Conservation (phyloP, 805 yeast genomes). For the Schwanniomyces sp. region DNA sequence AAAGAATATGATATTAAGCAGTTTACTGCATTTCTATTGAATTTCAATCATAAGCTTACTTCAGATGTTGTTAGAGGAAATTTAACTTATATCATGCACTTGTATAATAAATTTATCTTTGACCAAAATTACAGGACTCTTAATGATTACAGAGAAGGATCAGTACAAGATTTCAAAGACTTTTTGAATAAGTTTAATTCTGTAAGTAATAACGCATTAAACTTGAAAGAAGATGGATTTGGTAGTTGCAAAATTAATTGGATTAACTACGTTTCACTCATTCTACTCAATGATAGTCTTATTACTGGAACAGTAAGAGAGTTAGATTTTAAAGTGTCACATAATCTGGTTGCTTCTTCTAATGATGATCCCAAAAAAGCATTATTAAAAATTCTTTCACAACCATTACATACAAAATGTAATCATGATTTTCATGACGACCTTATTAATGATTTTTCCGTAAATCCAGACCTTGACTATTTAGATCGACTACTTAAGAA, state of each 20-base stretch:
- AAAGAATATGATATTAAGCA: not conserved
- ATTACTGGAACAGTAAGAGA: conserved; percentile 3
- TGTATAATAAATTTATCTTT: not conserved
- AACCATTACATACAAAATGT: conserved; percentile 9
- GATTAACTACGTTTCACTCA: conserved; percentile 13
- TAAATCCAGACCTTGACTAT: conserved; percentile 2
- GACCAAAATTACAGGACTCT: not conserved
- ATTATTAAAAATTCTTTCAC: conserved; percentile 7
- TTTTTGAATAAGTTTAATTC: conserved; percentile 9
- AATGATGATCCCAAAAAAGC: not conserved
- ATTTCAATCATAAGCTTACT: conserved; percentile 5
- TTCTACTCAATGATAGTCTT: conserved; percentile 12
- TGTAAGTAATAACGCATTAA: conserved; percentile 17
- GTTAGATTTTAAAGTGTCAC: not conserved
- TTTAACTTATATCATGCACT: conserved; percentile 3
- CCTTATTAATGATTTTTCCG: conserved; percentile 1
- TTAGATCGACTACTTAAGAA: conserved; percentile 23
- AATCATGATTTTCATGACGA: conserved; percentile 4
- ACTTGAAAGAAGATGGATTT: conserved; percentile 2
- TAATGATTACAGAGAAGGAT: not conserved
- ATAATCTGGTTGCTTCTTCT: not conserved
- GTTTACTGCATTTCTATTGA: conserved; percentile 7
- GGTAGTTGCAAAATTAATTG: conserved; percentile 5
- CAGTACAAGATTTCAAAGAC: not conserved
- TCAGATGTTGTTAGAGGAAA: conserved; percentile 12